A percentile compares a stretch with the other conserved stretches of the same genome.
Evolutionary conservation across 202 grass and related monocot species (phyloP).

Genomic region (Zizania palustris): DNA sequence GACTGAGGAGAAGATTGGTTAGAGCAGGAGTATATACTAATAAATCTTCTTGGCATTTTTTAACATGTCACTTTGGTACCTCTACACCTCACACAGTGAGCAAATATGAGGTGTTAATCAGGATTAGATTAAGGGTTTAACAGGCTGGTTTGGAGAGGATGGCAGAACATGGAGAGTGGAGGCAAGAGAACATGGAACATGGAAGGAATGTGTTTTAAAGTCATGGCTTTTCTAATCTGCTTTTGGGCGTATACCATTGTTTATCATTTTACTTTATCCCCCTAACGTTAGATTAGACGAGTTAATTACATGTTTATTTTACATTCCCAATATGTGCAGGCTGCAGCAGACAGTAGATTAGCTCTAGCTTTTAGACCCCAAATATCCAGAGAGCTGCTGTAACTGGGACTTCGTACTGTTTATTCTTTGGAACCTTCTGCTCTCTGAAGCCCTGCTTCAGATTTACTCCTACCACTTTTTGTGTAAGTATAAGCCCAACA

Average conservation of each 20-base stretch:
- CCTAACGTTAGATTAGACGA: constrained; percentile 31
- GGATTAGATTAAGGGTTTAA: constrained; percentile 30
- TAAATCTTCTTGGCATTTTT: constrained; percentile 49
- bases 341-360: constrained; percentile 40
- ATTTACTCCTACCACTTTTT: not conserved
- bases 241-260: constrained; percentile 43
- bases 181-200: constrained; percentile 75
- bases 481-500: constrained; percentile 1
- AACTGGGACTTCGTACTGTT: constrained; percentile 20
- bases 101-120: constrained; percentile 46
- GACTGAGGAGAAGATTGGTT: constrained; percentile 46
- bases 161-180: constrained; percentile 21
- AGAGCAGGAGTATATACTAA: constrained; percentile 29
- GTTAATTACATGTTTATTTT: constrained; percentile 39
- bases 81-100: constrained; percentile 46
- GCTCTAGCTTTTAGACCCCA: constrained; percentile 19
- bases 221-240: constrained; percentile 51
- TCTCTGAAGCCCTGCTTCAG: constrained; percentile 17
- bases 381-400: constrained; percentile 48
- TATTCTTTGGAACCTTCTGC: constrained; percentile 56
- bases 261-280: constrained; percentile 47
- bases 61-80: constrained; percentile 44
- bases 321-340: constrained; percentile 51
- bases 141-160: constrained; percentile 40
- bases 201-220: constrained; percentile 80